Percentiles rank a stretch among this genome's conserved stretches.
phyloP scores from a whole-genome alignment of 2,329 filamentous ascomycete genomes.

The Colletotrichum siamense region DNA sequence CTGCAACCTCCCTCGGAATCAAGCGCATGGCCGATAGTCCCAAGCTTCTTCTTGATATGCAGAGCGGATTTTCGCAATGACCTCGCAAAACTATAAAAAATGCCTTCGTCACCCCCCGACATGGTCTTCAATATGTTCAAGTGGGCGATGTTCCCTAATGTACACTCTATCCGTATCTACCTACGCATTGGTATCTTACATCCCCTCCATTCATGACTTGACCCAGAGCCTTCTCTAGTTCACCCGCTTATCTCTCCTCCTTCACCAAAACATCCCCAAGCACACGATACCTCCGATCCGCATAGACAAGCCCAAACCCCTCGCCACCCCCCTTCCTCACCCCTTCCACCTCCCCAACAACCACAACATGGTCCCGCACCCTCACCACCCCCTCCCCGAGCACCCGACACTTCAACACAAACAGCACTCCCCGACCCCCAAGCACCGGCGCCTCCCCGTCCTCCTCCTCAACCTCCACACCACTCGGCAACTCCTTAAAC shows the following conservation, averaged over 20 bases:
- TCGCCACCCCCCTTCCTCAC: slow-evolving; percentile 38
- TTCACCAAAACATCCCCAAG: slow-evolving; percentile 40
- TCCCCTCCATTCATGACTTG: no score
- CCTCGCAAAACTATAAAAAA: not conserved
- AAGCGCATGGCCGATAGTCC: not conserved
- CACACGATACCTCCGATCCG: slow-evolving; percentile 53
- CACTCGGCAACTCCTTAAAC: slow-evolving; percentile 39
- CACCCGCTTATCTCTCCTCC: not conserved
- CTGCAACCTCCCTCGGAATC: not conserved
- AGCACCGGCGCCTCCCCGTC: slow-evolving; percentile 45
- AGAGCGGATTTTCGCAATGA: not conserved
- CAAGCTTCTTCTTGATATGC: not conserved
- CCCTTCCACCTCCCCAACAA: slow-evolving; percentile 56
- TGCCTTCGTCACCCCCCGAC: not conserved
- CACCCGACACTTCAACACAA: slow-evolving; percentile 50
- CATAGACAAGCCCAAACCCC: slow-evolving; percentile 54
- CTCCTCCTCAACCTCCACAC: slow-evolving; percentile 21
- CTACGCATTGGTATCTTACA: slow-evolving; percentile 2
- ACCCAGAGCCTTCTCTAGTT: no score
- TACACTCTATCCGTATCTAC: slow-evolving; percentile 10
- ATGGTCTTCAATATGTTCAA: not conserved
- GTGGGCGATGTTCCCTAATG: not conserved
- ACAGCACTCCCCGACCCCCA: slow-evolving; percentile 56
- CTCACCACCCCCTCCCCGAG: slow-evolving; percentile 50
- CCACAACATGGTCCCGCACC: slow-evolving; percentile 58